Conservation (phyloP, 805 yeast genomes). For the Metschnikowia lachancei region DNA sequence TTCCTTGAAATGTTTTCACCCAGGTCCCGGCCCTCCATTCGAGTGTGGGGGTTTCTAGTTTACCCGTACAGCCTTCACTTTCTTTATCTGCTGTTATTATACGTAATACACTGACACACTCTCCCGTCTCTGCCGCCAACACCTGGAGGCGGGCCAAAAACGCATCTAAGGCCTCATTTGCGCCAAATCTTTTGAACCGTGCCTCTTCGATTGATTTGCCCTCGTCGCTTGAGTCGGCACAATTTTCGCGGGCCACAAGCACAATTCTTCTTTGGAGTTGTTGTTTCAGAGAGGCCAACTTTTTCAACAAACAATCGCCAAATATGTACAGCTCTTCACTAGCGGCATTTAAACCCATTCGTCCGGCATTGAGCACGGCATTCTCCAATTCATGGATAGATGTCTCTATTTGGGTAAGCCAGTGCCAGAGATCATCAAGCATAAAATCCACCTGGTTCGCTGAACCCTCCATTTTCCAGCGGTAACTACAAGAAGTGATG, state of each 20-base stretch:
- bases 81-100: background rate
- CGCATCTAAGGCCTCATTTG: background rate
- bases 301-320: background rate
- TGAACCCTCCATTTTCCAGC: background rate
- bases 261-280: slow-evolving; percentile 1
- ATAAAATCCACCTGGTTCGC: background rate
- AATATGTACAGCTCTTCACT: background rate
- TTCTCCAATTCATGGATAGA: slow-evolving; percentile 2
- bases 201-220: background rate
- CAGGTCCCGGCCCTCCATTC: slow-evolving; percentile 13
- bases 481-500: too few relatives aligned
- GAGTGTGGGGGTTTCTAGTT: background rate
- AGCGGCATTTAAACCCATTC: background rate
- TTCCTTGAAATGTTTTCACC: slow-evolving; percentile 5
- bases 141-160: background rate
- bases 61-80: background rate
- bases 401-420: slow-evolving; percentile 5
- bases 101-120: background rate
- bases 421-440: slow-evolving; percentile 8
- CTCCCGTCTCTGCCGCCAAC: background rate
- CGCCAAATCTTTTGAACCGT: background rate
- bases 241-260: background rate
- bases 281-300: background rate
- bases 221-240: background rate
- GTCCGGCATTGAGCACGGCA: background rate